Base-by-base conservation (phyloP, 345 rosid genomes). In the Diplotaxis tenuifolia region DNA sequence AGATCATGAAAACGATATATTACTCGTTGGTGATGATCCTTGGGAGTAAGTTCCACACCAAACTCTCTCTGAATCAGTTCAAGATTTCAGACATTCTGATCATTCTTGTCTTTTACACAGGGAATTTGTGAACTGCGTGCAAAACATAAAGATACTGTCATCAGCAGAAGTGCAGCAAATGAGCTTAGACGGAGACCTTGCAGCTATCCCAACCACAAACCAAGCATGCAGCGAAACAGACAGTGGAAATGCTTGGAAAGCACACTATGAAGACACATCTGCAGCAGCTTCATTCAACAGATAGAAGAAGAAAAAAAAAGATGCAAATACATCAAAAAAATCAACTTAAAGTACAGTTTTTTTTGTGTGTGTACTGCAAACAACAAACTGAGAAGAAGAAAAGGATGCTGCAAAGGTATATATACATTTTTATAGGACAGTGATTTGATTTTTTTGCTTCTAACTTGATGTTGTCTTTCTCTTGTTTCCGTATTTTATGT, bases 1-100 rank as follows among this genome's bases (percentile, higher is more conserved):
- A 4, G 99, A 95, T 77, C 97, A 85, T 58, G 99, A 95, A 75
- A 92, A 92, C 52, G 97, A 95, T 73, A 90, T 95, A 65, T 73
- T 95, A 50, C 99, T 92, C 28, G 96, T 95, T 55, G 99, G 99
- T 2, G 99, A 95, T 60, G 97, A 95, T 78, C 99, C 99, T 40
- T 95, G 99, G 97, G 96, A 94, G 99, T 89, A 88, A 82, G 97
- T 84, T 64, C 29, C 47, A 8, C 19, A 10, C 19, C 50, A 45
- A 16, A 49, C 8, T 2, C 50, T 36, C 12, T 61, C 14, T 23
- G 7, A 9, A 53, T 25, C 58, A 59, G 11, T n/a, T 32, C 23
- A 10, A 64, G n/a, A 64, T 23, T 61, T 64, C 68, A 63, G 11
- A 19, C 61, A 36, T 21, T 67, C 15, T 74, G 54, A 67, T 34